Percentiles rank a stretch among this genome's conserved stretches.
phyloP scores from a whole-genome alignment of 306 rosid species.

The Sophora flavescens region DNA sequence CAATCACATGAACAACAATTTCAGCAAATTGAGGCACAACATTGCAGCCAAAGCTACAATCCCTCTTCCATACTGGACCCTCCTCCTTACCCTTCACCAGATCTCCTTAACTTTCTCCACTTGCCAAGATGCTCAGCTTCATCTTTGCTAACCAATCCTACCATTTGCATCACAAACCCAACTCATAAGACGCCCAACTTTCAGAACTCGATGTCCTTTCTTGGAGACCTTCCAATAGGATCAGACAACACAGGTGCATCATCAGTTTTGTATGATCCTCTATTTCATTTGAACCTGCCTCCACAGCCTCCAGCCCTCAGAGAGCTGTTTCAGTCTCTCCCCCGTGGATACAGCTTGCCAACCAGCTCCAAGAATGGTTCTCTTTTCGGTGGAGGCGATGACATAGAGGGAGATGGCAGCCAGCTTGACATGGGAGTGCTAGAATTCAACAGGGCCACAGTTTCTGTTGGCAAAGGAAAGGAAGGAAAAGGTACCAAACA shows the following conservation, averaged over 20 bases:
- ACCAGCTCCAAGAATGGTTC: constrained; percentile 65
- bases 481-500: constrained; percentile 67
- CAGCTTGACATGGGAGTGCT: constrained; percentile 76
- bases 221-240: constrained; percentile 63
- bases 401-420: constrained; percentile 67
- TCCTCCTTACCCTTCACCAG: constrained; percentile 64
- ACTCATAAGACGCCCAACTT: constrained; percentile 49
- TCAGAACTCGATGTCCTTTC: constrained; percentile 54
- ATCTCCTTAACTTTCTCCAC: constrained; percentile 80
- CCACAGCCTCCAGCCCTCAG: constrained; percentile 85
- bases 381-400: constrained; percentile 71
- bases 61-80: constrained; percentile 47
- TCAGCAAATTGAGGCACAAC: constrained; percentile 54
- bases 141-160: constrained; percentile 58
- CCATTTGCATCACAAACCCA: constrained; percentile 68
- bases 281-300: constrained; percentile 83
- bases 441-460: constrained; percentile 69
- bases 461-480: constrained; percentile 62
- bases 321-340: constrained; percentile 76
- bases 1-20: constrained; percentile 58
- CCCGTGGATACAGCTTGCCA: constrained; percentile 73
- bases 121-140: constrained; percentile 79
- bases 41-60: constrained; percentile 48
- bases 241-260: constrained; percentile 57
- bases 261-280: constrained; percentile 70